These are phyloP conservation scores for Danielozyma ontarioensis DNA, from an alignment of 805 yeast species.

Conservation along the genomic window DNA sequence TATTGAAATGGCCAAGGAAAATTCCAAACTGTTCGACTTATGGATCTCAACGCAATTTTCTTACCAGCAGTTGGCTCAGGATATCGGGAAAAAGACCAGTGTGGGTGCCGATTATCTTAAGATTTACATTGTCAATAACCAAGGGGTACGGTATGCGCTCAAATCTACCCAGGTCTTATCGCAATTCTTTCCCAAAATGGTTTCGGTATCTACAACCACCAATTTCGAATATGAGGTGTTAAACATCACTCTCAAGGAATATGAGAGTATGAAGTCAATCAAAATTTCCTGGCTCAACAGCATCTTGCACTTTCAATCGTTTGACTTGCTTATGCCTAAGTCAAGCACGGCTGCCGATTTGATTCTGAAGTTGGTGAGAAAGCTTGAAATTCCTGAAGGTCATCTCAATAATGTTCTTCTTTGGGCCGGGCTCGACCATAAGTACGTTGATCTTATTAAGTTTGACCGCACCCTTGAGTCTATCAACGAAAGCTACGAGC, in stretches of 20 bases:
- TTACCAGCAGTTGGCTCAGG: slow-evolving; percentile 56
- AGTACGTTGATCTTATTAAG: slow-evolving; percentile 31
- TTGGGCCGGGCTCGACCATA: slow-evolving; percentile 49
- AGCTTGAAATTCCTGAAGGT: slow-evolving; percentile 46
- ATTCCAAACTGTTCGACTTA: slow-evolving; percentile 41
- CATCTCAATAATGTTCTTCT: slow-evolving; percentile 44
- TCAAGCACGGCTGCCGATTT: slow-evolving; percentile 54
- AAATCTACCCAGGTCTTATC: slow-evolving; percentile 30
- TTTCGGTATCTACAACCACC: slow-evolving; percentile 40
- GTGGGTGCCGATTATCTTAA: slow-evolving; percentile 60
- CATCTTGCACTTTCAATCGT: slow-evolving; percentile 61
- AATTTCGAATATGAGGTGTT: slow-evolving; percentile 70
- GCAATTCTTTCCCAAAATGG: slow-evolving; percentile 36
- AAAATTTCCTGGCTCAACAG: slow-evolving; percentile 69
- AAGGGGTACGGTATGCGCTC: slow-evolving; percentile 52
- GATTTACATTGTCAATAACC: slow-evolving; percentile 54
- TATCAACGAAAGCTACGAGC: slow-evolving; percentile 28
- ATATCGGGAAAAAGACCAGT: slow-evolving; percentile 45
- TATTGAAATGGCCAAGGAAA: slow-evolving; percentile 12
- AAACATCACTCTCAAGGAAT: slow-evolving; percentile 66
- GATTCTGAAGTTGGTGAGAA: slow-evolving; percentile 50
- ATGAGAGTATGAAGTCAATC: slow-evolving; percentile 68
- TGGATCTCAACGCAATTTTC: slow-evolving; percentile 64
- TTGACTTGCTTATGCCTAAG: slow-evolving; percentile 66
- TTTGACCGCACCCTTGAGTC: slow-evolving; percentile 32